Evolutionary conservation across 805 yeast species (phyloP).

Genomic region (Suhomyces kilbournensis): DNA sequence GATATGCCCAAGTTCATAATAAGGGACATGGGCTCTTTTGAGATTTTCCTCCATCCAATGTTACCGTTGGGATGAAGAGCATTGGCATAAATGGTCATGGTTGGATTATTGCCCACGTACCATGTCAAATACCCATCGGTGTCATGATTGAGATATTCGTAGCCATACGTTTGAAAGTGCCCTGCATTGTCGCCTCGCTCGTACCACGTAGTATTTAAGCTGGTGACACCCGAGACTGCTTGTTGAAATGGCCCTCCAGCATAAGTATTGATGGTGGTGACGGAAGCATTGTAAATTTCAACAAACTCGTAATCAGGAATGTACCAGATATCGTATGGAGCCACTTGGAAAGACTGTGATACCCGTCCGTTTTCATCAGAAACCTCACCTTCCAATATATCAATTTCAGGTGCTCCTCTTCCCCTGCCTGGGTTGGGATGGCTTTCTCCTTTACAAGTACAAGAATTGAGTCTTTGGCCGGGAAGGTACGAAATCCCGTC

Average conservation of each 20-base stretch:
- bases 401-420: slow-evolving; percentile 95
- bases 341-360: slow-evolving; percentile 89
- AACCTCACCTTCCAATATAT: slow-evolving; percentile 81
- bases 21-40: slow-evolving; percentile 71
- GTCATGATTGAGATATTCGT: slow-evolving; percentile 71
- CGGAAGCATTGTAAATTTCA: slow-evolving; percentile 63
- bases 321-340: slow-evolving; percentile 96
- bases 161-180: slow-evolving; percentile 69
- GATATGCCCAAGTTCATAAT: slow-evolving; percentile 41
- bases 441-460: slow-evolving; percentile 79
- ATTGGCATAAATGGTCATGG: slow-evolving; percentile 66
- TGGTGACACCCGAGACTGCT: slow-evolving; percentile 81
- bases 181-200: slow-evolving; percentile 54
- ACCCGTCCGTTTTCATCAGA: slow-evolving; percentile 60
- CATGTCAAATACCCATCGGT: slow-evolving; percentile 74
- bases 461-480: slow-evolving; percentile 73
- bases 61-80: slow-evolving; percentile 91
- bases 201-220: slow-evolving; percentile 81
- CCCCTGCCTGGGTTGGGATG: slow-evolving; percentile 89
- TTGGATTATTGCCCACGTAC: slow-evolving; percentile 80
- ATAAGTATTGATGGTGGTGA: slow-evolving; percentile 82
- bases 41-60: slow-evolving; percentile 73
- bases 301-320: slow-evolving; percentile 81
- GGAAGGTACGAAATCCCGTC: slow-evolving; percentile 87
- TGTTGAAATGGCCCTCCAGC: slow-evolving; percentile 94